Evolutionary conservation across 2,329 filamentous ascomycete species (phyloP), one percentile per base, ranked within the genome.

Genomic region (Colletotrichum australisinense): DNA sequence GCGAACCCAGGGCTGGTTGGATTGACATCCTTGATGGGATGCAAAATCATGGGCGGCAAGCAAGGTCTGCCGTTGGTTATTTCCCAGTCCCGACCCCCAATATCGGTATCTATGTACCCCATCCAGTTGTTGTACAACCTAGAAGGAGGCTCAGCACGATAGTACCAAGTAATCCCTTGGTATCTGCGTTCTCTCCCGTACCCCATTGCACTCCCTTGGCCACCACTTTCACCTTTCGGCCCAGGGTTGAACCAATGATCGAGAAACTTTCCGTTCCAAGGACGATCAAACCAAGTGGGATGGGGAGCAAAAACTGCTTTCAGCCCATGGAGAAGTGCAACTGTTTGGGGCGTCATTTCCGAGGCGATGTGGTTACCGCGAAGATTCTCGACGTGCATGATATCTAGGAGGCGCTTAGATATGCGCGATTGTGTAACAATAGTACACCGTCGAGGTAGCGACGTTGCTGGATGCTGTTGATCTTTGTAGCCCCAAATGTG

Each of bases 261-360:
- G 30, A 92, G 79, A 72, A 87, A 87, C 28, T 84, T 81, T 2
- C 87, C 85, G 35, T 83, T 83, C 93, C 93, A 95, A 63, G 92
- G 89, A 72, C 93, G 90, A 81, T 96, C 93, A 78, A 95, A 94
- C 81, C 92, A 95, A 55, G 95, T 90, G 1, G 94, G 93, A 80
- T 95, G 93, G 11, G 94, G 94, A 9, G 91, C 93, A 78, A 92
- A 94, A 3, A 95, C 92, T 4, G 92, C 91, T 83, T 96, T 96
- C 58, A 95, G 86, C 6, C 94, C 93, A 79, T 97, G 93, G 74
- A 95, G 89, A n/a, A 96, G 86, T 0, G 93, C 91, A 35, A 93
- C 89, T 0, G 93, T 93, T 67, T 93, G 91, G 0, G 93, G 91
- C 74, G 92, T 93, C 93, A 96, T 95, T 80, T 96, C 94, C 0